Conservation (phyloP, 208 protist species). For the Trypanosoma avium region DNA sequence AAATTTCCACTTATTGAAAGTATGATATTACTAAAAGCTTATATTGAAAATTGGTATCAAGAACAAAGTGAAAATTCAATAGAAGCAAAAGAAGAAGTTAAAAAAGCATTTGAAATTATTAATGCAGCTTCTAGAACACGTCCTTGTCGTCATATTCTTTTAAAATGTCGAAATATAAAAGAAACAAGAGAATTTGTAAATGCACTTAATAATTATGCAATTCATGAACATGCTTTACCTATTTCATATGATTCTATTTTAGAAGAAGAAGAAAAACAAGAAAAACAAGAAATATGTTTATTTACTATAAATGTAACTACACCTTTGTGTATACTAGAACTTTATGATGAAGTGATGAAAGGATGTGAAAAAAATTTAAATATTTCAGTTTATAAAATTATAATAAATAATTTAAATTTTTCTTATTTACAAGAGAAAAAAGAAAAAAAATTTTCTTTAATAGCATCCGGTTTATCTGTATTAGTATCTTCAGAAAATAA, state of each 20-base stretch:
- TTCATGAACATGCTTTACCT: conserved; percentile 10
- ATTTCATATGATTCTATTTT: conserved; percentile 13
- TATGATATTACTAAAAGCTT: conserved; percentile 10
- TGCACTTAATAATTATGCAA: conserved; percentile 11
- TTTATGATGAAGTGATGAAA: conserved; percentile 9
- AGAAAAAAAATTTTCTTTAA: not conserved
- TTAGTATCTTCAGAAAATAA: not conserved
- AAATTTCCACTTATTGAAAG: conserved; percentile 11
- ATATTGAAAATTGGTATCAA: conserved; percentile 21
- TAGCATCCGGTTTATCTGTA: conserved; percentile 1
- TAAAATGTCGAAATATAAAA: conserved; percentile 14
- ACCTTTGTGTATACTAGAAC: not conserved
- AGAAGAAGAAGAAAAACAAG: conserved; percentile 12
- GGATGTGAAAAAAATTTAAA: not conserved
- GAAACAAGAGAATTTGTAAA: conserved; percentile 11
- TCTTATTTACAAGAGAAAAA: conserved; percentile 4
- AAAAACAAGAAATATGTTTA: conserved; percentile 9
- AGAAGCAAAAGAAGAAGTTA: conserved; percentile 10
- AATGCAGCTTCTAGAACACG: conserved; percentile 27
- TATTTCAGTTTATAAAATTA: not conserved
- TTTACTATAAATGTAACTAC: conserved; percentile 2
- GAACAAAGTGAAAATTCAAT: conserved; percentile 5
- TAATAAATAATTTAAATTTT: not conserved
- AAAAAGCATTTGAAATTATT: conserved; percentile 9
- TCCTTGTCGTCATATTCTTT: conserved; percentile 24